Evolutionary conservation across 2,329 filamentous ascomycete genomes (phyloP).

Genomic region (Colletotrichum sp.): DNA sequence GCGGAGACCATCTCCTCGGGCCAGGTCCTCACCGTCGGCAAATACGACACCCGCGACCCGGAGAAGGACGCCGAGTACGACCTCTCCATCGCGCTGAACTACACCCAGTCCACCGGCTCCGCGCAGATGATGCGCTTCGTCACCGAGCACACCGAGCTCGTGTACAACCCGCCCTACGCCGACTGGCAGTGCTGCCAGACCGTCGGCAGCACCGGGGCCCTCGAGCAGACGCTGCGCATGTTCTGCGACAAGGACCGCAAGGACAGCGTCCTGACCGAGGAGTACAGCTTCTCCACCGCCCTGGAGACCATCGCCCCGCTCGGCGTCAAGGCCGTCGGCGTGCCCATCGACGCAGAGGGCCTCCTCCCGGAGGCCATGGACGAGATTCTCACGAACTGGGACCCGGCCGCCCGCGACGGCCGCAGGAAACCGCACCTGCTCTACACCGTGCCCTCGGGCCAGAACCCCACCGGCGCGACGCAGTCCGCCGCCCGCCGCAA

Average conservation of each 20-base stretch:
- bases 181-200: slow-evolving; percentile 90
- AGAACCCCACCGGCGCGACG: slow-evolving; percentile 91
- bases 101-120: slow-evolving; percentile 85
- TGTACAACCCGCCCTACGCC: slow-evolving; percentile 83
- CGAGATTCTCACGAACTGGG: slow-evolving; percentile 55
- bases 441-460: slow-evolving; percentile 74
- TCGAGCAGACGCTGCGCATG: slow-evolving; percentile 85
- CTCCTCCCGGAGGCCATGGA: slow-evolving; percentile 58
- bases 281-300: slow-evolving; percentile 86
- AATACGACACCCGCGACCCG: slow-evolving; percentile 75
- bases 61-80: slow-evolving; percentile 58
- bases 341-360: slow-evolving; percentile 58
- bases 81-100: slow-evolving; percentile 89
- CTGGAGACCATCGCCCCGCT: slow-evolving; percentile 63
- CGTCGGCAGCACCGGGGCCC: slow-evolving; percentile 82
- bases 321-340: slow-evolving; percentile 56
- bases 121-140: slow-evolving; percentile 89
- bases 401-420: slow-evolving; percentile 46
- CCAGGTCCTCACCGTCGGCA: slow-evolving; percentile 70
- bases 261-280: slow-evolving; percentile 84
- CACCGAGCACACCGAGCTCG: slow-evolving; percentile 93
- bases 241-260: slow-evolving; percentile 72
- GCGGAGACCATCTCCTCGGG: slow-evolving; percentile 67
- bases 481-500: slow-evolving; percentile 70
- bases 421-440: slow-evolving; percentile 58